A percentile compares a stretch with the other conserved stretches of the same genome.
phyloP scores from a whole-genome alignment of 2,329 filamentous ascomycete species.

The Helotiales sp. region DNA sequence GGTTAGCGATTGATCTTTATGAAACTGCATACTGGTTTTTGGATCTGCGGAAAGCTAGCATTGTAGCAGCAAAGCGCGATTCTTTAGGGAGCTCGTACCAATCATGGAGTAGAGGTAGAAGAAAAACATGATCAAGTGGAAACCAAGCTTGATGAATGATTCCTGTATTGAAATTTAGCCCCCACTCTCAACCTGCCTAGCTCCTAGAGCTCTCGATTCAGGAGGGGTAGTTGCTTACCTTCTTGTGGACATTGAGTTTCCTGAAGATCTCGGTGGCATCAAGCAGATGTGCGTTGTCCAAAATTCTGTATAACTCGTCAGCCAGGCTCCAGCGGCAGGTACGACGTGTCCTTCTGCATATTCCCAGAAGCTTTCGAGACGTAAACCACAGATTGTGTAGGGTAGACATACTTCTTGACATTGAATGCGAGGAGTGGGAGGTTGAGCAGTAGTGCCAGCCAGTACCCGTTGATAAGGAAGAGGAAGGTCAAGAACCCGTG shows the following conservation, averaged over 20 bases:
- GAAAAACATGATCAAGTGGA: constrained; percentile 99
- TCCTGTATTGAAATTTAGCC: constrained; percentile 58
- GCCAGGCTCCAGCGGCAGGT: constrained; percentile 17
- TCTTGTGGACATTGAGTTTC: constrained; percentile 98
- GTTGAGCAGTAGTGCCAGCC: constrained; percentile 90
- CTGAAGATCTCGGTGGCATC: constrained; percentile 99
- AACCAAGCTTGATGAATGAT: constrained; percentile 98
- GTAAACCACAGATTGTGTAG: not conserved
- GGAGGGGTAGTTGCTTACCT: constrained; percentile 56
- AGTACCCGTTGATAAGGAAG: constrained; percentile 98
- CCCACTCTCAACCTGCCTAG: not conserved
- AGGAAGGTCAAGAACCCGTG: constrained; percentile 93
- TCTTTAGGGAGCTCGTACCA: not conserved
- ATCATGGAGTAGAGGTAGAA: constrained; percentile 87
- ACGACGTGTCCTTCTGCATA: not conserved
- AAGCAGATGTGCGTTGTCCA: constrained; percentile 94
- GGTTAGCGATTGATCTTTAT: not conserved
- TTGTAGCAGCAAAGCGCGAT: not conserved
- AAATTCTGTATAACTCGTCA: constrained; percentile 64
- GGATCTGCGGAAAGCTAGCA: not conserved
- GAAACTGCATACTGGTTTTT: not conserved
- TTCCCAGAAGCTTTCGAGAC: not conserved
- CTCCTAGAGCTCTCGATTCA: not conserved
- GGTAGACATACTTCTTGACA: constrained; percentile 82
- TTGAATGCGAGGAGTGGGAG: constrained; percentile 91